Evolutionary conservation across 352 stramenopile genomes (phyloP).

Genomic region (Globisporangium recalcitrans): DNA sequence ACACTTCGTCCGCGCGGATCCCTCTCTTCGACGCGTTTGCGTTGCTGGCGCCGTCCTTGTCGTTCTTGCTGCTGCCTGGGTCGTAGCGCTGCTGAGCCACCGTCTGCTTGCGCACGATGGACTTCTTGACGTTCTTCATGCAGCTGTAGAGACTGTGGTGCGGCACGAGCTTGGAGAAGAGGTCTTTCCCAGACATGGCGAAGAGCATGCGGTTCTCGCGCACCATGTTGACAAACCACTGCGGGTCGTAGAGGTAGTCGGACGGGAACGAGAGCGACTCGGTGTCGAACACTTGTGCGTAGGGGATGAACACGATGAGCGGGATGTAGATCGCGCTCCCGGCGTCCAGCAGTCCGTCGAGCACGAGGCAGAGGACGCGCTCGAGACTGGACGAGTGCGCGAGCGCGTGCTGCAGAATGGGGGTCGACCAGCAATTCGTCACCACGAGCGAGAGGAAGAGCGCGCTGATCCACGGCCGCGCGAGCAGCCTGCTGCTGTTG

Average conservation of each 20-base stretch:
- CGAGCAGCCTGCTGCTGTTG: constrained; percentile 15
- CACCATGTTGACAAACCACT: constrained; percentile 23
- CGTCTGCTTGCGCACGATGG: constrained; percentile 11
- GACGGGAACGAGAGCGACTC: constrained; percentile 9
- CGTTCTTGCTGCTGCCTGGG: neutral
- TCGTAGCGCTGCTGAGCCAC: neutral
- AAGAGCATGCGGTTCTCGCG: constrained; percentile 22
- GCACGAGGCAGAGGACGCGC: constrained; percentile 21
- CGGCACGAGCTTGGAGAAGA: constrained; percentile 20
- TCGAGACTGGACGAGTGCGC: constrained; percentile 20
- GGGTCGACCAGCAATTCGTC: constrained; percentile 19
- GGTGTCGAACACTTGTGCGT: constrained; percentile 10
- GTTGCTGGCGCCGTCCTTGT: too few relatives aligned
- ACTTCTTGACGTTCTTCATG: constrained; percentile 22
- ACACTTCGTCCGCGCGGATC: constrained; percentile 13
- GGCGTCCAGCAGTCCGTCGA: constrained; percentile 27
- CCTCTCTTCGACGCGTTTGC: neutral
- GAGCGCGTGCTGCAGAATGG: constrained; percentile 17
- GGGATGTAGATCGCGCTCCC: constrained; percentile 25
- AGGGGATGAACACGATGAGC: constrained; percentile 17
- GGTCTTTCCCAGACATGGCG: constrained; percentile 14
- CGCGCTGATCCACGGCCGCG: constrained; percentile 17
- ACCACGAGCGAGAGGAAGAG: constrained; percentile 19
- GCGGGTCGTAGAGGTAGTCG: constrained; percentile 17
- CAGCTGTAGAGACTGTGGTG: constrained; percentile 18